phyloP scores from a whole-genome alignment of 164 flowering plant species.

The Vitis vinifera region DNA sequence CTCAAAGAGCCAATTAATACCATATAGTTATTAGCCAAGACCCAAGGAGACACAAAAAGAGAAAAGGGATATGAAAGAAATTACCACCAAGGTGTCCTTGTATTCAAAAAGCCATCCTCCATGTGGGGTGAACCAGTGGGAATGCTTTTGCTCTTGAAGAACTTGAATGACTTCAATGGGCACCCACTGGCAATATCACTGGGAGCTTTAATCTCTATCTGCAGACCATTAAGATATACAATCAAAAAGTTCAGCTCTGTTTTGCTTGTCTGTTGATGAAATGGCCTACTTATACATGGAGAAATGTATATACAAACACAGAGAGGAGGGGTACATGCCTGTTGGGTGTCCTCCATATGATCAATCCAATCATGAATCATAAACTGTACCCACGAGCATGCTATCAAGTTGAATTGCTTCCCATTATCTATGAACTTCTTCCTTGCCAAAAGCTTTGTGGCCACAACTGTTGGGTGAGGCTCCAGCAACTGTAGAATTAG shows the following conservation, averaged over 20 bases:
- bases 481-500: slow-evolving; percentile 34
- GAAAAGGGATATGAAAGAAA: background rate
- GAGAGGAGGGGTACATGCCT: slow-evolving; percentile 16
- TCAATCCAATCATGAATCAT: slow-evolving; percentile 67
- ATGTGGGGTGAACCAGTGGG: slow-evolving; percentile 14
- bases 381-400: slow-evolving; percentile 57
- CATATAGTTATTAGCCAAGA: background rate
- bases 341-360: slow-evolving; percentile 55
- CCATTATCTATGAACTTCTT: slow-evolving; percentile 42
- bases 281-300: background rate
- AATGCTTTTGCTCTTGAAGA: slow-evolving; percentile 25
- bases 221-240: background rate
- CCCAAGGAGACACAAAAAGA: no score
- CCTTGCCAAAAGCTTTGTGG: slow-evolving; percentile 46
- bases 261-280: no score
- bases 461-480: slow-evolving; percentile 50
- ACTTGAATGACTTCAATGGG: slow-evolving; percentile 51
- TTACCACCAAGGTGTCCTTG: slow-evolving; percentile 44
- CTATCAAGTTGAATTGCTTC: slow-evolving; percentile 54
- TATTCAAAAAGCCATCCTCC: slow-evolving; percentile 20
- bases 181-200: slow-evolving; percentile 30
- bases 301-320: background rate
- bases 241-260: no score
- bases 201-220: slow-evolving; percentile 52
- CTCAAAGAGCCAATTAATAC: no score